A percentile compares a stretch with the other conserved stretches of the same genome.
Evolutionary conservation across 1,284 basidiomycete species (phyloP).

Genomic region (Sporisorium graminicola): DNA sequence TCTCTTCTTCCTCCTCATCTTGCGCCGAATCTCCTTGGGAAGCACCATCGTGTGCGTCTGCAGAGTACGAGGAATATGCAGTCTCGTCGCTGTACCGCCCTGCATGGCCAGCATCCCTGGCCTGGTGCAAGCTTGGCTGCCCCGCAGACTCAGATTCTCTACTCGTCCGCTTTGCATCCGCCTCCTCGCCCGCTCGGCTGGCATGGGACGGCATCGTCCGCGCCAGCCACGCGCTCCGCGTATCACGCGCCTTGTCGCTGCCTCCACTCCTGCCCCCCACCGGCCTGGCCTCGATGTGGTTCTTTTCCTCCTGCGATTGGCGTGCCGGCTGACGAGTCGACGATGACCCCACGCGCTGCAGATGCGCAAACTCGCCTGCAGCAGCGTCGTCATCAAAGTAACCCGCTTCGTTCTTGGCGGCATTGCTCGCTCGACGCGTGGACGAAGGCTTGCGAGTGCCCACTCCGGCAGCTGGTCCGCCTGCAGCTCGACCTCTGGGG

Average conservation of each 20-base stretch:
- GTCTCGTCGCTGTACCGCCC: slow-evolving; percentile 25
- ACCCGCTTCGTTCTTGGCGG: background rate
- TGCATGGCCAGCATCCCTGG: background rate
- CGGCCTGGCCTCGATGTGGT: slow-evolving; percentile 16
- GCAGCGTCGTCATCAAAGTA: slow-evolving; percentile 17
- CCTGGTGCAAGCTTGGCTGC: background rate
- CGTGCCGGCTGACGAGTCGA: slow-evolving; percentile 2
- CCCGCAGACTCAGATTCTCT: background rate
- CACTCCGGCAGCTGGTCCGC: slow-evolving; percentile 34
- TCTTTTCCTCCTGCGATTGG: slow-evolving; percentile 8
- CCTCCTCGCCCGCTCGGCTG: background rate
- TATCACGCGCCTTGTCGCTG: slow-evolving; percentile 9
- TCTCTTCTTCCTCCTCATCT: slow-evolving; percentile 11
- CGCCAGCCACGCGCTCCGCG: slow-evolving; percentile 12
- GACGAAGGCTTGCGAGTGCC: slow-evolving; percentile 18
- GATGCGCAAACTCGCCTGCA: slow-evolving; percentile 1
- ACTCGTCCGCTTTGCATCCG: background rate
- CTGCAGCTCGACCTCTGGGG: slow-evolving; percentile 25
- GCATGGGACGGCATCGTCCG: slow-evolving; percentile 19
- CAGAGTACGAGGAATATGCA: background rate
- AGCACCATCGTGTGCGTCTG: background rate
- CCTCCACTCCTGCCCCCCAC: slow-evolving; percentile 7
- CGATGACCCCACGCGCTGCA: slow-evolving; percentile 17
- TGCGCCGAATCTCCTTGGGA: background rate
- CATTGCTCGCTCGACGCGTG: slow-evolving; percentile 6